phyloP scores from a whole-genome alignment of 2,329 filamentous ascomycete genomes.

The Aspergillus terreus region DNA sequence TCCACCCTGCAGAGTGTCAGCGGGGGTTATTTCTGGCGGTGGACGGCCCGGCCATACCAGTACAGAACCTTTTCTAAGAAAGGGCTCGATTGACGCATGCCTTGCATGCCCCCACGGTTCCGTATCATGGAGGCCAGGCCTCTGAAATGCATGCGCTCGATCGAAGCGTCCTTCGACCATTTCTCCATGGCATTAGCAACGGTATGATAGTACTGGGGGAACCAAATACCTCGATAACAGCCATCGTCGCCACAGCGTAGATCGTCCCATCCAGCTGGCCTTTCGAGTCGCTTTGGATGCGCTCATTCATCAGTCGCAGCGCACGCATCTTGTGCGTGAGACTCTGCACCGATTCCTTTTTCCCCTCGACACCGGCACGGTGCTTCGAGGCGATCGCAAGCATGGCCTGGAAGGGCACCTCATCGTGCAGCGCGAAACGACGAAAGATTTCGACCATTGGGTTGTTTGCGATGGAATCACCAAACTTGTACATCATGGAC shows the following conservation, averaged over 20 bases:
- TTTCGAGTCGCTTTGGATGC: conserved; percentile 20
- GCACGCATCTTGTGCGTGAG: conserved; percentile 32
- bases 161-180: conserved; percentile 31
- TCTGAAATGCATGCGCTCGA: conserved; percentile 28
- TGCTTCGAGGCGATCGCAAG: conserved; percentile 32
- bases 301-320: conserved; percentile 27
- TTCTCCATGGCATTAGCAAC: conserved; percentile 22
- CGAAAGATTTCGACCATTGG: conserved; percentile 30
- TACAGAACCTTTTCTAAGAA: conserved; percentile 32
- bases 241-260: conserved; percentile 30
- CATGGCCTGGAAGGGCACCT: conserved; percentile 31
- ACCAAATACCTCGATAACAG: conserved; percentile 29
- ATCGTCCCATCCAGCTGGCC: conserved; percentile 27
- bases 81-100: conserved; percentile 21
- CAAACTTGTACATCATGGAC: conserved; percentile 35
- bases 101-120: conserved; percentile 28
- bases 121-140: conserved; percentile 26
- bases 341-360: conserved; percentile 28
- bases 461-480: conserved; percentile 22
- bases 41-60: conserved; percentile 19
- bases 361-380: conserved; percentile 28
- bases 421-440: conserved; percentile 26
- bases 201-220: background rate
- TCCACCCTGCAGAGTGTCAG: conserved; percentile 24
- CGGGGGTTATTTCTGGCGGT: background rate